A percentile compares a stretch with the other conserved stretches of the same genome.
These are phyloP conservation scores for Tulasnella sp. DNA, from an alignment of 768 basidiomycete species.

Conservation along the genomic window DNA sequence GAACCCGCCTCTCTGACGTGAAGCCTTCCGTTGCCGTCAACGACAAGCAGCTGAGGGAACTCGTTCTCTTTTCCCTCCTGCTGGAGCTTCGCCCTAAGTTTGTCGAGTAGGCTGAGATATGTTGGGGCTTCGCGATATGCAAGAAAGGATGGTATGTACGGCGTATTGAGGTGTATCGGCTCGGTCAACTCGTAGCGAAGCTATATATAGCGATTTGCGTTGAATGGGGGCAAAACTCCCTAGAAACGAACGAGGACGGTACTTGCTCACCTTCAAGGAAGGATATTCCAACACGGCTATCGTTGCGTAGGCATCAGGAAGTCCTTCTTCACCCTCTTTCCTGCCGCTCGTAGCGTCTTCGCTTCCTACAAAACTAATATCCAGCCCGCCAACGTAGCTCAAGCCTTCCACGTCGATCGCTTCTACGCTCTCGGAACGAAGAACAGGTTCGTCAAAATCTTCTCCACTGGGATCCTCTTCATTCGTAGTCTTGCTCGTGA, in stretches of 20 bases:
- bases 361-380: conserved; percentile 39
- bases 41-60: conserved; percentile 41
- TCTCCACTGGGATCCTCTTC: background rate
- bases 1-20: conserved; percentile 42
- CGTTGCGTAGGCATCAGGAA: conserved; percentile 39
- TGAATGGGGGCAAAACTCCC: too few species aligned
- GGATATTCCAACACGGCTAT: conserved; percentile 40
- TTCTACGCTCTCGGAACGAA: conserved; percentile 5
- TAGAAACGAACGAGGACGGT: background rate
- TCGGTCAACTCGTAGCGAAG: conserved; percentile 37
- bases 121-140: conserved; percentile 41
- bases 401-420: conserved; percentile 36
- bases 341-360: background rate
- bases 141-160: conserved; percentile 43
- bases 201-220: conserved; percentile 23
- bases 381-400: conserved; percentile 39
- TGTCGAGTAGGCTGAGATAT: conserved; percentile 37
- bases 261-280: conserved; percentile 37
- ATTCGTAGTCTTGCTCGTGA: background rate
- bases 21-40: conserved; percentile 43
- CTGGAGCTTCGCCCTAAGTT: conserved; percentile 33
- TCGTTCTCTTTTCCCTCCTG: conserved; percentile 18
- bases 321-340: conserved; percentile 10
- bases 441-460: conserved; percentile 19
- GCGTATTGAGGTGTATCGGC: conserved; percentile 36